Base-by-base conservation (phyloP, 306 rosid species). In the Arachis hypogaea region DNA sequence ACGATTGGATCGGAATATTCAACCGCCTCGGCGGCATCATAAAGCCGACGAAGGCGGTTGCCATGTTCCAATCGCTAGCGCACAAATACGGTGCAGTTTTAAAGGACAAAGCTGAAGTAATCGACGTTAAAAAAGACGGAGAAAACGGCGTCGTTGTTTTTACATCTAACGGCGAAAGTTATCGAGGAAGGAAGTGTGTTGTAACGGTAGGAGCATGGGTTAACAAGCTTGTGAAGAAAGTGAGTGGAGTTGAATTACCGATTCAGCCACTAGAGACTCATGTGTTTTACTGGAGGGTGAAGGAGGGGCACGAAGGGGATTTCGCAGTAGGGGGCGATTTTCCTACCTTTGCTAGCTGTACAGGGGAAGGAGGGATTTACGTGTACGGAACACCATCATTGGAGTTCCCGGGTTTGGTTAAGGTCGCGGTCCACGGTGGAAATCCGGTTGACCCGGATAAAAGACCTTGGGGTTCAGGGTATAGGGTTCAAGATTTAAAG, bases 151-250 rank as follows among this genome's bases (percentile, higher is more conserved):
- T 94, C 2, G 68, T 70, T 33, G 89, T 94, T 74, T 42, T 29
- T 0, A 71, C 86, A 0, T 71, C 78, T 3, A 51, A 46, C 5
- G 96, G 97, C 0, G 78, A 84, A 64, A 83, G 3, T 1, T 87
- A 85, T 22, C 41, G 77, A 75, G 87, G 92, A 0, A 89, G 58
- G 58, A 94, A 94, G 45, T 94, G 99, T n/a, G 93, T 94, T 18
- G 87, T 94, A 3, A 94, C 99, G 0, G 96, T 72, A 0, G 99
- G 99, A 7, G 89, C 95, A 0, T 94, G 99, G 99, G 83, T 76
- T 44, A 78, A 22, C 5, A 90, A 83, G 80, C 79, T 94, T 28
- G 82, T 90, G 58, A 88, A 90, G 74, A 61, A 80, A 42, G 90
- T 90, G 59, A 57, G 71, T 10, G 87, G 96, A 18, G 1, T 87